These are phyloP conservation scores for Arthrocladium fulminans DNA, from an alignment of 2,329 filamentous ascomycete species.

Conservation along the genomic window DNA sequence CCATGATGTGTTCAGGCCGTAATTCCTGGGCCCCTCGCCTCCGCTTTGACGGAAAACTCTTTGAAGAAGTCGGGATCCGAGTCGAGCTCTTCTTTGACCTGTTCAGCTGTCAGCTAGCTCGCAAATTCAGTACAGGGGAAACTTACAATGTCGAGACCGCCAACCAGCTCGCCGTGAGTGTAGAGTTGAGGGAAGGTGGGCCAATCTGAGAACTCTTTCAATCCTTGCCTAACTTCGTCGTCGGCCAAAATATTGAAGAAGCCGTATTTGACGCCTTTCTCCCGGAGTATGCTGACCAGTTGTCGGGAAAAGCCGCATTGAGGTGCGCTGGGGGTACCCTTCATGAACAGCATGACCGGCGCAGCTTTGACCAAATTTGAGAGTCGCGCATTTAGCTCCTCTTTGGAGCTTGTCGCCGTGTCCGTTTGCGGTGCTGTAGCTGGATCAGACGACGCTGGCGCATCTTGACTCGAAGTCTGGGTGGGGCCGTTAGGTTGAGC, in stretches of 20 bases:
- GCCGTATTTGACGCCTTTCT: slow-evolving; percentile 82
- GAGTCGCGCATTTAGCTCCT: slow-evolving; percentile 75
- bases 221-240: slow-evolving; percentile 88
- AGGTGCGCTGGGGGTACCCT: slow-evolving; percentile 78
- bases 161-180: slow-evolving; percentile 81
- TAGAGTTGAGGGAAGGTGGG: slow-evolving; percentile 95
- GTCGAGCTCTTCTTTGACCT: slow-evolving; percentile 91
- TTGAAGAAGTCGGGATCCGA: slow-evolving; percentile 75
- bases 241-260: slow-evolving; percentile 99
- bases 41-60: slow-evolving; percentile 52
- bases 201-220: slow-evolving; percentile 98
- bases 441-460: slow-evolving; percentile 35
- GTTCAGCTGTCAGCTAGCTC: slow-evolving; percentile 7
- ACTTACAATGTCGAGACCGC: slow-evolving; percentile 90
- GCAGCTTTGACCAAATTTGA: slow-evolving; percentile 84
- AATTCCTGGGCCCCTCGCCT: slow-evolving; percentile 3
- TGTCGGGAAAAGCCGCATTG: slow-evolving; percentile 92
- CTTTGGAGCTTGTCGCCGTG: slow-evolving; percentile 54
- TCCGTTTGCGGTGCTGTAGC: slow-evolving; percentile 41
- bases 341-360: slow-evolving; percentile 96
- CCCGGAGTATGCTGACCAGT: slow-evolving; percentile 74
- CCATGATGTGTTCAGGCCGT: slow-evolving; percentile 13
- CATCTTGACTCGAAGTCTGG: slow-evolving; percentile 38
- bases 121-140: background rate
- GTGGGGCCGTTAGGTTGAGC: slow-evolving; percentile 19